phyloP scores from a whole-genome alignment of 2,329 filamentous ascomycete genomes.

The Pseudogymnoascus sp. region DNA sequence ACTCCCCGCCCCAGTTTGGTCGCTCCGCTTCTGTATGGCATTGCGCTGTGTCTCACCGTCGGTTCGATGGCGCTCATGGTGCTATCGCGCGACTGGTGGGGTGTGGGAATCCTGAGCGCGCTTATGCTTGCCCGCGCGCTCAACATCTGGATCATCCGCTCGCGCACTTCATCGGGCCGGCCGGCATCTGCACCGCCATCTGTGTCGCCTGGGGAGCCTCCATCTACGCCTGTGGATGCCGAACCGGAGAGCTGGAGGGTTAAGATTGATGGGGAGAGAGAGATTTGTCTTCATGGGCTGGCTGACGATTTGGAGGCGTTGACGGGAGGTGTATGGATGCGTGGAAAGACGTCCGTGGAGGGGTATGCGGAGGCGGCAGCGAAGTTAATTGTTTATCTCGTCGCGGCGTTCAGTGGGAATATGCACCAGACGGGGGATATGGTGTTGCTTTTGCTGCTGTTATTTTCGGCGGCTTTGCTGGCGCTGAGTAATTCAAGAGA shows the following conservation, averaged over 20 bases:
- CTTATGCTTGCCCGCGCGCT: slow-evolving; percentile 48
- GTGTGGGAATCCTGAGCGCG: slow-evolving; percentile 38
- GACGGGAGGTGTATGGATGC: slow-evolving; percentile 50
- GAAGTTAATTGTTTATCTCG: slow-evolving; percentile 52
- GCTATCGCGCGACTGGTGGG: slow-evolving; percentile 46
- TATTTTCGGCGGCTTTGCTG: slow-evolving; percentile 46
- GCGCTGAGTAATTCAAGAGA: slow-evolving; percentile 47
- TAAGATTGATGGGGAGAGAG: slow-evolving; percentile 44
- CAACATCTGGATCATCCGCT: slow-evolving; percentile 51
- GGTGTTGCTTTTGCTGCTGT: slow-evolving; percentile 43
- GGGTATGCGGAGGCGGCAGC: slow-evolving; percentile 45
- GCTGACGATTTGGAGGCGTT: slow-evolving; percentile 52
- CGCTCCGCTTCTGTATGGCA: slow-evolving; percentile 43
- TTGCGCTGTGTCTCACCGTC: slow-evolving; percentile 41
- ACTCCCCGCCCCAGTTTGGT: slow-evolving; percentile 27
- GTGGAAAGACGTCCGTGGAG: slow-evolving; percentile 43
- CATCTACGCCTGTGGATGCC: background rate
- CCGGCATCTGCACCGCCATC: background rate
- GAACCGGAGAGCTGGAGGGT: slow-evolving; percentile 26
- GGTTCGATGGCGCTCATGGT: slow-evolving; percentile 38
- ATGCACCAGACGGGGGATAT: slow-evolving; percentile 46
- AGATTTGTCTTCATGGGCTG: slow-evolving; percentile 46
- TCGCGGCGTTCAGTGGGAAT: slow-evolving; percentile 49
- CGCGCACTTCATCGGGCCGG: slow-evolving; percentile 32
- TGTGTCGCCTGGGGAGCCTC: background rate